Evolutionary conservation across 75 land plant genomes (phyloP).

Genomic region (Cupressus sempervirens): DNA sequence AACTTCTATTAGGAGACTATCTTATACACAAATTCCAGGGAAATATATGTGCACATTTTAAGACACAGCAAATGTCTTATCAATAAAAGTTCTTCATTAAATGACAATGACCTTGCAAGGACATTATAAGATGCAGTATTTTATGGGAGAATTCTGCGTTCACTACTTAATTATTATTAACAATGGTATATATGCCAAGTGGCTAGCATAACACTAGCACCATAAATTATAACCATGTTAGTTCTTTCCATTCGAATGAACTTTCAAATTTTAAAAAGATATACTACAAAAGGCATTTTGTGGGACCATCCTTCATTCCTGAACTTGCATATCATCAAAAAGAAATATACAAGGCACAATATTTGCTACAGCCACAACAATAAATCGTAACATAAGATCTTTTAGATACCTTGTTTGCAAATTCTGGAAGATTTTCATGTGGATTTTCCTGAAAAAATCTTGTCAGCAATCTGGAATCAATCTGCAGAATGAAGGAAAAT

Average conservation of each 20-base stretch:
- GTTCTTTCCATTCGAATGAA: neutral
- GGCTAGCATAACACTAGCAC: neutral
- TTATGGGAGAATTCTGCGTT: neutral
- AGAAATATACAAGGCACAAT: neutral
- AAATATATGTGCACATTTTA: neutral
- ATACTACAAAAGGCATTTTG: neutral
- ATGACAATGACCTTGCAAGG: neutral
- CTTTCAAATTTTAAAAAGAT: neutral
- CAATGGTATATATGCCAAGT: neutral
- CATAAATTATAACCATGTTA: neutral
- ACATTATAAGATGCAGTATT: neutral
- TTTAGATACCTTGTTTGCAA: constrained; percentile 73
- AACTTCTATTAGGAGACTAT: neutral
- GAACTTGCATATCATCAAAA: neutral
- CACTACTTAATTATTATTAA: neutral
- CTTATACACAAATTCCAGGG: neutral
- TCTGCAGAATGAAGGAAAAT: constrained; percentile 39
- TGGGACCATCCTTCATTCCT: constrained; percentile 2
- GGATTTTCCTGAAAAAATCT: constrained; percentile 65
- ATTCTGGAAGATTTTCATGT: constrained; percentile 55
- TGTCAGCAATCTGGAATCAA: constrained; percentile 70
- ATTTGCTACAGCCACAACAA: neutral
- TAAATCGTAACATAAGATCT: neutral
- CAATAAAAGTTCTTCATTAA: neutral
- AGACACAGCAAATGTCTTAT: neutral